phyloP scores from a whole-genome alignment of 768 basidiomycete genomes.

The Serendipita sp. region DNA sequence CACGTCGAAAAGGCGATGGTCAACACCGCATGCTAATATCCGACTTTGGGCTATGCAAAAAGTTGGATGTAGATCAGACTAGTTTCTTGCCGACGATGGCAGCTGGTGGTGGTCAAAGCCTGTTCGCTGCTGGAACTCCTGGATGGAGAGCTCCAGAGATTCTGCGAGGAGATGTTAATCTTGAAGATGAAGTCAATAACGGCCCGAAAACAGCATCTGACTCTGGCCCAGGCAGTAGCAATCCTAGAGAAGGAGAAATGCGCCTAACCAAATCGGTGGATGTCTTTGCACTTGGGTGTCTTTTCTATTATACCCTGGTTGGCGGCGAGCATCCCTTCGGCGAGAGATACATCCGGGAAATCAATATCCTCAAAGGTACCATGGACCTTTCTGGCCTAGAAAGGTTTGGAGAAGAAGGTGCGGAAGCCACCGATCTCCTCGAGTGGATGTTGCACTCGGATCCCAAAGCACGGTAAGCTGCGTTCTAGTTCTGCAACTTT shows the following conservation, averaged over 20 bases:
- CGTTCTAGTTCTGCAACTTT: neutral
- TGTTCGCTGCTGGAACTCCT: slow-evolving; percentile 80
- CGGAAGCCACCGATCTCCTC: slow-evolving; percentile 78
- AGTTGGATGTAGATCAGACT: slow-evolving; percentile 87
- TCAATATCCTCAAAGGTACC: slow-evolving; percentile 75
- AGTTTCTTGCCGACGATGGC: slow-evolving; percentile 78
- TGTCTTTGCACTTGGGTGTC: slow-evolving; percentile 88
- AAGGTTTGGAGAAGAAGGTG: slow-evolving; percentile 79
- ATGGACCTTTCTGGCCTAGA: slow-evolving; percentile 58
- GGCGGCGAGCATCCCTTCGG: slow-evolving; percentile 89
- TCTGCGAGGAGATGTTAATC: slow-evolving; percentile 78
- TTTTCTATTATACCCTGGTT: slow-evolving; percentile 87
- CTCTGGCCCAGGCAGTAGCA: slow-evolving; percentile 12
- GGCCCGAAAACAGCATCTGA: slow-evolving; percentile 29
- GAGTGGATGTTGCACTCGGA: slow-evolving; percentile 60
- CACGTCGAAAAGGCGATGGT: slow-evolving; percentile 40
- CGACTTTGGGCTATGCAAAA: slow-evolving; percentile 94
- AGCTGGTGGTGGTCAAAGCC: slow-evolving; percentile 35
- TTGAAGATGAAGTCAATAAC: slow-evolving; percentile 59
- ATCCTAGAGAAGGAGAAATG: slow-evolving; percentile 30
- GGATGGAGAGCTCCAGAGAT: slow-evolving; percentile 99
- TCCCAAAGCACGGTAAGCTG: slow-evolving; percentile 50
- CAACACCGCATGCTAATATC: slow-evolving; percentile 76
- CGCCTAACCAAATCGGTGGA: slow-evolving; percentile 90
- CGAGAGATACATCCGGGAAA: slow-evolving; percentile 81